A percentile compares a stretch with the other conserved stretches of the same genome.
Evolutionary conservation across 2,329 filamentous ascomycete genomes (phyloP).

Genomic region (Xylariaceae sp.): DNA sequence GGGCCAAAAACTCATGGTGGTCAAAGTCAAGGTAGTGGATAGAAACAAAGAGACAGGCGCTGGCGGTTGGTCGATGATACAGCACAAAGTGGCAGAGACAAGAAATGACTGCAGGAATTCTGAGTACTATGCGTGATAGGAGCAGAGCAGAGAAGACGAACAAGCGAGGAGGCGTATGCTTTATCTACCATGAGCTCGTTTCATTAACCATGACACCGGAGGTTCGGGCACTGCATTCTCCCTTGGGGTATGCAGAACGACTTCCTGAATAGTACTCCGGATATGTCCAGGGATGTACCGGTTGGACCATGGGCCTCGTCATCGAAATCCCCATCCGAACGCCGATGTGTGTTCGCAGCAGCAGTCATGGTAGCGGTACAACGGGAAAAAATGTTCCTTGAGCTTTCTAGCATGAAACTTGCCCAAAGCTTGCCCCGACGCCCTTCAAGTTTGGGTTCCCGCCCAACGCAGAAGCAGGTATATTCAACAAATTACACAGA

Average conservation of each 20-base stretch:
- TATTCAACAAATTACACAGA: too few relatives aligned
- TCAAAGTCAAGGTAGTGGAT: not conserved
- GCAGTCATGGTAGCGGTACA: too few relatives aligned
- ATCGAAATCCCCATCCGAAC: not conserved
- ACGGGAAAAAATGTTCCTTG: not conserved
- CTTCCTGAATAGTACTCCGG: not conserved
- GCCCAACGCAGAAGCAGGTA: too few relatives aligned
- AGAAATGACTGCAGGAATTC: not conserved
- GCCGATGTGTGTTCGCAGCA: not conserved
- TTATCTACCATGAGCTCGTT: not conserved
- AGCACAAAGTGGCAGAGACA: not conserved
- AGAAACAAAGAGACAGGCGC: not conserved
- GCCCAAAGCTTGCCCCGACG: too few relatives aligned
- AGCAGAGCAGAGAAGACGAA: not conserved
- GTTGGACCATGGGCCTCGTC: not conserved
- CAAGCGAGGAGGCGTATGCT: not conserved
- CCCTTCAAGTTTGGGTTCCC: too few relatives aligned
- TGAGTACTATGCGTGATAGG: not conserved
- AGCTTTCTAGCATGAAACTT: not conserved
- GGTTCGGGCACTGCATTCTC: not conserved
- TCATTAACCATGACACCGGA: not conserved
- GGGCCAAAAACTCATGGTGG: not conserved
- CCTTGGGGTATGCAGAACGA: not conserved
- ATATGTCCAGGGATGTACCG: not conserved
- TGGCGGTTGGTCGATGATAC: too few relatives aligned